Percentiles rank a stretch among this genome's conserved stretches.
Conservation (phyloP, 2,329 filamentous ascomycete species). For the Diplocarpon mali region DNA sequence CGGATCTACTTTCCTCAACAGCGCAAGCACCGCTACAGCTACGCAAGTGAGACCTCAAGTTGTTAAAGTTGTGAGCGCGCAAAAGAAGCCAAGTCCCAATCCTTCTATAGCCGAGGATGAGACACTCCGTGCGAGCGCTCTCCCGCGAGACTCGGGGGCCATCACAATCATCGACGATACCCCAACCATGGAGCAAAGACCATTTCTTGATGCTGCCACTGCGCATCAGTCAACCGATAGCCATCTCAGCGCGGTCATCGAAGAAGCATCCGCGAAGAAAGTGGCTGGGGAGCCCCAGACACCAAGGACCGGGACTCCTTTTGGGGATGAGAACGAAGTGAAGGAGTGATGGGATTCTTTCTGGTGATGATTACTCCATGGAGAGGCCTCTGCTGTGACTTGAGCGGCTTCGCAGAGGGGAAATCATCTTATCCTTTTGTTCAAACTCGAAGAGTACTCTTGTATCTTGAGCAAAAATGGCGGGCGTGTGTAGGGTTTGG, state of each 20-base stretch:
- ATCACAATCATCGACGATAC: conserved; percentile 41
- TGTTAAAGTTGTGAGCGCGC: conserved; percentile 43
- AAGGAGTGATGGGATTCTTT: conserved; percentile 29
- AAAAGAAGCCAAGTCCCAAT: conserved; percentile 33
- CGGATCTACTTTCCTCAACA: conserved; percentile 58
- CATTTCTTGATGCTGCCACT: conserved; percentile 46
- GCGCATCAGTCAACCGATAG: conserved; percentile 31
- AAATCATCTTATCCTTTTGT: conserved; percentile 19
- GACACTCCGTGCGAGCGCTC: conserved; percentile 11
- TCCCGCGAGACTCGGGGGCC: conserved; percentile 32
- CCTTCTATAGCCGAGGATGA: conserved; percentile 8
- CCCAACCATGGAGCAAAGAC: conserved; percentile 40
- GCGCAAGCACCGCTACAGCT: conserved; percentile 44
- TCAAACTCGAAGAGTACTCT: conserved; percentile 13
- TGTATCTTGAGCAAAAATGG: conserved; percentile 8
- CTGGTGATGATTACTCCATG: conserved; percentile 6
- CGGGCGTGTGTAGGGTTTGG: conserved; percentile 11
- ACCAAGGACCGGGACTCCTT: conserved; percentile 37
- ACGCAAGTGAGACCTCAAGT: conserved; percentile 49
- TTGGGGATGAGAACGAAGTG: conserved; percentile 47
- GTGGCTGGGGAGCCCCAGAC: conserved; percentile 4
- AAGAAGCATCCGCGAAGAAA: conserved; percentile 34
- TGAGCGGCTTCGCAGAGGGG: conserved; percentile 3
- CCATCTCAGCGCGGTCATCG: conserved; percentile 44
- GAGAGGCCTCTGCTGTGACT: neutral